Evolutionary conservation across 75 land plant genomes (phyloP).

Genomic region (Cupressus sempervirens): DNA sequence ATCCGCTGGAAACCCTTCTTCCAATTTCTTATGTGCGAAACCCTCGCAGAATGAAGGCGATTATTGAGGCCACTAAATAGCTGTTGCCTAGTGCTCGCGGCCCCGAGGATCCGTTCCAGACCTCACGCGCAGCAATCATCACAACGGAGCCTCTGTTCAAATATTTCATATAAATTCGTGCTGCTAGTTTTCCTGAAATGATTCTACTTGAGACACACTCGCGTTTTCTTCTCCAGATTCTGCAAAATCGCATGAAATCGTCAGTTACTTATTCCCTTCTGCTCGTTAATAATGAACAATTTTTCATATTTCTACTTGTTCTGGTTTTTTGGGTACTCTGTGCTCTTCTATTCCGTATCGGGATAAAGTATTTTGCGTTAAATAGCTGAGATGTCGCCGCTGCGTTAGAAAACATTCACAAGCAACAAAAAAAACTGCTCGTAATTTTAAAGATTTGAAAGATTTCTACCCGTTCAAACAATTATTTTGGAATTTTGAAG

Average conservation of each 20-base stretch:
- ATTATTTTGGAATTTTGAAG: neutral
- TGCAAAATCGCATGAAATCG: constrained; percentile 49
- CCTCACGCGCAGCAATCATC: neutral
- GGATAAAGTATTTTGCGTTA: too few species aligned
- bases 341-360: neutral
- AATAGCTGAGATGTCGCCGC: neutral
- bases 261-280: constrained; percentile 7
- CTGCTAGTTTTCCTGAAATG: constrained; percentile 24
- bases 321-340: neutral
- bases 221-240: constrained; percentile 54
- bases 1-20: neutral
- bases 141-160: neutral
- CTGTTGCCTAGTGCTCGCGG: too few species aligned
- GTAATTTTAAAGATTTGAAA: neutral
- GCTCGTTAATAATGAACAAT: neutral
- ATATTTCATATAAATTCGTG: neutral
- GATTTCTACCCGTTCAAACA: neutral
- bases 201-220: constrained; percentile 54
- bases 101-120: neutral
- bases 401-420: neutral
- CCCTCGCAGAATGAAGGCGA: neutral
- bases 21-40: neutral
- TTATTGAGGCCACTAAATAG: neutral
- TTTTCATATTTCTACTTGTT: neutral
- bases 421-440: neutral